Evolutionary conservation across 495 filamentous ascomycete genomes (phyloP).

Genomic region (Podospora pseudocomata): DNA sequence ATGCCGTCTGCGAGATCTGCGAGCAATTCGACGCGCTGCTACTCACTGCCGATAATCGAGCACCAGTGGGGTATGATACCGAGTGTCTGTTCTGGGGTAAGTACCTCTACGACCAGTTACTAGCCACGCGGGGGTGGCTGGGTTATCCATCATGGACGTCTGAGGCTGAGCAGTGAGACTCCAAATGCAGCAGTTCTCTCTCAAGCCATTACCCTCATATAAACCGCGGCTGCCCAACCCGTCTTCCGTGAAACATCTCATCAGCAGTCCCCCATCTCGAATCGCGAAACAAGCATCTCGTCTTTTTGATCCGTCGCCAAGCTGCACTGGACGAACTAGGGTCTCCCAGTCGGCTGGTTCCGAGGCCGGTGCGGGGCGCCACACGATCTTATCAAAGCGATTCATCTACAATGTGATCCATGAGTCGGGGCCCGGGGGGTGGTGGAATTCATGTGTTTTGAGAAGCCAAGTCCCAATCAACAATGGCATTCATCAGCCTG

Average conservation of each 20-base stretch:
- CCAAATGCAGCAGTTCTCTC: background rate
- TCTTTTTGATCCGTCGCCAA: background rate
- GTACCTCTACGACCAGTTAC: background rate
- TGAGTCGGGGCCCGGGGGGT: background rate
- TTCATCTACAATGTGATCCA: background rate
- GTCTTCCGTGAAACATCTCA: background rate
- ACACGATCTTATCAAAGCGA: constrained; percentile 6
- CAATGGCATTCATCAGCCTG: background rate
- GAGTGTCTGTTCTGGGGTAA: background rate
- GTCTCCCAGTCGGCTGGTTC: background rate
- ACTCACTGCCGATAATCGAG: background rate
- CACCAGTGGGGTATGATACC: background rate
- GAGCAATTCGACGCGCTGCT: background rate
- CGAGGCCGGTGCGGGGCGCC: constrained; percentile 1
- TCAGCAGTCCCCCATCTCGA: background rate
- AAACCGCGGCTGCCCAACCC: too few relatives aligned
- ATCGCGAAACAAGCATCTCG: background rate
- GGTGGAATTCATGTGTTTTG: background rate
- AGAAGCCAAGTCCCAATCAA: background rate
- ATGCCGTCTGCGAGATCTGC: background rate
- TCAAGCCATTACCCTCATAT: background rate
- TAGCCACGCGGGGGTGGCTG: background rate
- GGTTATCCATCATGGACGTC: background rate
- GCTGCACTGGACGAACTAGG: background rate
- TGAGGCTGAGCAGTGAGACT: background rate